Evolutionary conservation across 2,329 filamentous ascomycete species (phyloP).

Genomic region (Fusarium vanettenii): DNA sequence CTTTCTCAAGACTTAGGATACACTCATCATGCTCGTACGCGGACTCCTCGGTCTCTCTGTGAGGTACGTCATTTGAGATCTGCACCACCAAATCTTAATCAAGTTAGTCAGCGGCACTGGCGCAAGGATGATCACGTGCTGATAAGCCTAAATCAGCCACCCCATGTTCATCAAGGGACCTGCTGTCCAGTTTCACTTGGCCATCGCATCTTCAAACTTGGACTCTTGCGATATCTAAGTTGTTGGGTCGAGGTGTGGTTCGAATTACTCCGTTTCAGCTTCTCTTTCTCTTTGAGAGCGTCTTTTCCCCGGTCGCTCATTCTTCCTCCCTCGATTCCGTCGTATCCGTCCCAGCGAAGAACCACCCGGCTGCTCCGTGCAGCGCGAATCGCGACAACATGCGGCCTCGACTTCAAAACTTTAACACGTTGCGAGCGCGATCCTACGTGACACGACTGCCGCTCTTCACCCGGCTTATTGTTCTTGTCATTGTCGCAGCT

Average conservation of each 20-base stretch:
- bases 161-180: constrained; percentile 19
- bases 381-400: constrained; percentile 42
- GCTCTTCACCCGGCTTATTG: constrained; percentile 81
- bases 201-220: constrained; percentile 15
- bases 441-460: constrained; percentile 89
- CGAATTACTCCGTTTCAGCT: constrained; percentile 6
- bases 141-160: constrained; percentile 23
- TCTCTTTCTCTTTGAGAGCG: neutral
- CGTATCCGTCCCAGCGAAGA: constrained; percentile 9
- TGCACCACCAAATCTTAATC: neutral
- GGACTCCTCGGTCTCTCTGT: neutral
- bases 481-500: constrained; percentile 69
- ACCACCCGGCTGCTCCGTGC: constrained; percentile 41
- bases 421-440: constrained; percentile 79
- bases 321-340: neutral
- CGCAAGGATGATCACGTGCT: constrained; percentile 38
- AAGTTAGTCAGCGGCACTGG: neutral
- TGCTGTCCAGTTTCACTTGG: constrained; percentile 38
- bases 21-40: neutral
- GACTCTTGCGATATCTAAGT: constrained; percentile 21
- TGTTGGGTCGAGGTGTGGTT: constrained; percentile 23
- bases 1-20: neutral
- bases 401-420: constrained; percentile 52
- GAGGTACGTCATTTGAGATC: neutral
- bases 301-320: neutral